These are phyloP conservation scores for Geotrichum candidum DNA, from an alignment of 1,139 yeast species.

Conservation along the genomic window DNA sequence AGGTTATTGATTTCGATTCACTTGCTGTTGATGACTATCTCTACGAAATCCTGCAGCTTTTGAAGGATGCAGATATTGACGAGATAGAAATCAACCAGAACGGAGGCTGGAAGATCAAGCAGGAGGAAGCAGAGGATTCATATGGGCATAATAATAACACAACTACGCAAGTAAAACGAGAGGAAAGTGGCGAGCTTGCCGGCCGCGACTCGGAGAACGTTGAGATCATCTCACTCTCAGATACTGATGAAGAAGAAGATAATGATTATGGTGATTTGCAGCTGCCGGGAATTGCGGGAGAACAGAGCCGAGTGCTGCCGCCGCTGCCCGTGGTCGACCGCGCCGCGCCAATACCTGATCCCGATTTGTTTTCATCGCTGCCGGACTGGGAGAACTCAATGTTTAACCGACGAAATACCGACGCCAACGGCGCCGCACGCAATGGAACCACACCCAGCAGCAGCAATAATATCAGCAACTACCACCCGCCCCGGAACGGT, in stretches of 20 bases:
- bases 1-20: conserved; percentile 28
- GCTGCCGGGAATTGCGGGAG: not conserved
- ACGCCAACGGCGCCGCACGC: not conserved
- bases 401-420: conserved; percentile 2
- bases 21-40: conserved; percentile 37
- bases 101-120: conserved; percentile 34
- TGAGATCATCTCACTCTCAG: conserved; percentile 2
- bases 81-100: conserved; percentile 36
- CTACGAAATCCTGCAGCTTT: conserved; percentile 9
- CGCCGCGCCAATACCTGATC: not conserved
- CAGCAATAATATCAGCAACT: not conserved
- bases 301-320: not conserved
- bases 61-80: conserved; percentile 24
- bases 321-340: conserved; percentile 1
- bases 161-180: conserved; percentile 43
- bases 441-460: not conserved
- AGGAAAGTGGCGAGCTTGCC: conserved; percentile 36
- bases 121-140: conserved; percentile 13
- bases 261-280: not conserved
- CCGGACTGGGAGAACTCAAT: conserved; percentile 13
- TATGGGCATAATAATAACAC: conserved; percentile 15
- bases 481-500: not conserved
- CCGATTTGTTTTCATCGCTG: conserved; percentile 11
- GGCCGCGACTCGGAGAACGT: conserved; percentile 34
- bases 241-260: conserved; percentile 10